phyloP scores from a whole-genome alignment of 148 eudicot species.

The Rhododendron henanense region DNA sequence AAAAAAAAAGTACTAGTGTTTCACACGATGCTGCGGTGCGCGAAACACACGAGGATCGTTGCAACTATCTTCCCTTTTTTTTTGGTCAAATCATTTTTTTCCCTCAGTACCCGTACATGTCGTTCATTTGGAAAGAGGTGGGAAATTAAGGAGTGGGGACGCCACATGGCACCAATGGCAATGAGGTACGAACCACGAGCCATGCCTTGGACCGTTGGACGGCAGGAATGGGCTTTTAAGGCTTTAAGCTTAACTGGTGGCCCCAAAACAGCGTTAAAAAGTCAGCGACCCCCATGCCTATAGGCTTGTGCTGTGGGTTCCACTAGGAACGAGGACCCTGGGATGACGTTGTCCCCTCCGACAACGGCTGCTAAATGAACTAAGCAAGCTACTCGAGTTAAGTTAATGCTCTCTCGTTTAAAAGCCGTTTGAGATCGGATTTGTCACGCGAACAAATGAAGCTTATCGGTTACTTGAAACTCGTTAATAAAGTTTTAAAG shows the following conservation, averaged over 20 bases:
- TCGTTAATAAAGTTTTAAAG: not conserved
- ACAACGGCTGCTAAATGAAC: not conserved
- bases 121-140: no score
- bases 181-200: not conserved
- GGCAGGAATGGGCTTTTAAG: not conserved
- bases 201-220: not conserved
- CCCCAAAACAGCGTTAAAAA: not conserved
- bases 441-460: not conserved
- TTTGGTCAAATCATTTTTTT: no score
- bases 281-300: not conserved
- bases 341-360: not conserved
- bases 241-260: no score
- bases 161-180: no score
- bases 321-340: not conserved
- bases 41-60: no score
- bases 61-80: no score
- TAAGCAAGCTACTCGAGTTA: not conserved
- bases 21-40: no score
- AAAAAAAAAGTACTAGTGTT: no score
- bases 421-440: not conserved
- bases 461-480: not conserved
- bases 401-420: not conserved
- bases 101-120: no score
- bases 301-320: not conserved
- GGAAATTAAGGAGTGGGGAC: no score